Base-by-base conservation (phyloP, 2,329 filamentous ascomycete species). In the Periconia macrospinosa region DNA sequence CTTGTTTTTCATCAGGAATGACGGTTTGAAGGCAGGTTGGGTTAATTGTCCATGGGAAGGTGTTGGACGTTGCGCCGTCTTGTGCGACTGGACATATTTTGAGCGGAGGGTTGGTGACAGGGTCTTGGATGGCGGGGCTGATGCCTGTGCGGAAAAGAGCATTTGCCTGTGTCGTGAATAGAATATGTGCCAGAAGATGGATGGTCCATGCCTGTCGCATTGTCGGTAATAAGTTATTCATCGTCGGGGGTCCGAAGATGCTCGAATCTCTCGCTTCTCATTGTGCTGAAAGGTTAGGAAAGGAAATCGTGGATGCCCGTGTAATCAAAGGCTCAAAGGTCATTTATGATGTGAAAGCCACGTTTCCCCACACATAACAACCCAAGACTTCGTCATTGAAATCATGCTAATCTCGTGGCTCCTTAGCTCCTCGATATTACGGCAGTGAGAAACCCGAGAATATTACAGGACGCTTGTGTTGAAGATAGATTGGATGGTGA, bases 1-100 rank as follows among this genome's bases (percentile, higher is more conserved):
- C 51, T 20, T 55, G 46, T 11, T 23, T 53, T 35, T 59, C 52
- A 6, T 15, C 42, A 2, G 62, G 56, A 3, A 65, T 17, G 1
- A 60, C 49, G 2, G 54, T 53, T 15, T 62, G 35, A 2, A 66
- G 52, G 35, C 67, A 70, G n/a, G 62, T 65, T 6, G 67, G 67
- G 23, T 60, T 55, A 19, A 67, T 61, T 7, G 65, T 70, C 66
- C 66, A 69, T 3, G 65, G 65, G 30, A 70, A 70, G 3, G 62
- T 61, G 9, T 62, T 54, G 9, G 58, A 63, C 0, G 66, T 66
- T 2, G 59, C 45, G 2, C 64, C 64, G 51, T 69, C 64, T 30
- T 60, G 61, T 1, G 57, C 46, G 3, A 66, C 59, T 1, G 63
- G 65, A 46, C 66, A 70, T 33, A 19, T 53, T n/a, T 48, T 50